Base-by-base conservation (phyloP, 2,329 filamentous ascomycete species). In the Fusarium subtropicale region DNA sequence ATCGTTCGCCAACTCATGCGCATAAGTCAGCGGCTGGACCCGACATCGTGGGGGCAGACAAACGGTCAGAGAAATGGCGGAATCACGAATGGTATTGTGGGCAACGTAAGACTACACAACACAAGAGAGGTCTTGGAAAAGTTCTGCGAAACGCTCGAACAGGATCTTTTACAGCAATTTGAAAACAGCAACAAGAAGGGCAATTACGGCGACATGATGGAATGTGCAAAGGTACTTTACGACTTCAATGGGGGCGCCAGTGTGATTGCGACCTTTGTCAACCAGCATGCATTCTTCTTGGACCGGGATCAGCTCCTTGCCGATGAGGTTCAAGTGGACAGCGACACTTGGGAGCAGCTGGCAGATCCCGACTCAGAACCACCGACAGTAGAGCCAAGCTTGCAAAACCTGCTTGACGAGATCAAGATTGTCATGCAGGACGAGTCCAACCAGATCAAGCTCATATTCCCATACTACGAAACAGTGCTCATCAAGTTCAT, bases 211-310 rank as follows among this genome's bases (percentile, higher is more conserved):
- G 94, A 97, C 75, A 99, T 99, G 97, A 91, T 93, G 82, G 96
- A 98, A 78, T 99, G 96, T 78, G 93, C 97, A 56, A 92, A 92
- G 75, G 96, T 97, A 42, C 84, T 99, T 66, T 88, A 96, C 77
- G 96, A 98, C 80, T 99, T 99, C 85, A 97, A 95, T 78, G 94
- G 96, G 54, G 96, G 96, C 53, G 90, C 93, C 60, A 98, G 94
- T 77, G 96, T 98, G 63, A 97, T 97, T 79, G 95, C 93, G 16
- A 86, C 95, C 13, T 99, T 98, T 79, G 95, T 99, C 76, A 99
- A 99, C 77, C 96, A 99, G 79, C 97, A 99, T 81, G 94, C 97
- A 76, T 99, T 99, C 85, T 99, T 99, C 81, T 97, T 99, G 76
- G 96, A 98, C 77, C 87, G 94, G 28, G 96, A 94, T 71, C 95